Evolutionary conservation across 1,139 yeast species (phyloP).

Genomic region (Sugiyamaella sp.): DNA sequence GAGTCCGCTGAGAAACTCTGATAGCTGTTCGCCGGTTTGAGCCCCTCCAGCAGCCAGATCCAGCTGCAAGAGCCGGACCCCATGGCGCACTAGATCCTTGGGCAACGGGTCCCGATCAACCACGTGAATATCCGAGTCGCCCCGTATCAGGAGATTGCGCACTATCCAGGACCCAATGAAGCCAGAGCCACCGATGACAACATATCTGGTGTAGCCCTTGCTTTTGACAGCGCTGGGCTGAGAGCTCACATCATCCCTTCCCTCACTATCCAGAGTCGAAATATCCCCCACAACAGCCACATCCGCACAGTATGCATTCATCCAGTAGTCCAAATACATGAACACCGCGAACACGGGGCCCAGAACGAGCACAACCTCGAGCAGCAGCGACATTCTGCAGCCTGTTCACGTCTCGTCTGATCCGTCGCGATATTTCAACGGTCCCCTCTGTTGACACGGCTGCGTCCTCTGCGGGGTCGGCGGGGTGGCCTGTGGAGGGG

Average conservation of each 20-base stretch:
- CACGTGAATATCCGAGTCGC: constrained; percentile 31
- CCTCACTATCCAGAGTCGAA: neutral
- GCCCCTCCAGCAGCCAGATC: constrained; percentile 24
- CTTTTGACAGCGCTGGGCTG: neutral
- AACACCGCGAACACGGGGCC: constrained; percentile 10
- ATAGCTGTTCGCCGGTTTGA: constrained; percentile 20
- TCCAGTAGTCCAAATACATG: constrained; percentile 10
- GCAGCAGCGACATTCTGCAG: constrained; percentile 7
- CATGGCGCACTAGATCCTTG: constrained; percentile 35
- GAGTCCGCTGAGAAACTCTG: constrained; percentile 14
- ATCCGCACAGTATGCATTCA: constrained; percentile 9
- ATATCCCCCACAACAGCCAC: neutral
- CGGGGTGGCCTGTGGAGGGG: too few relatives aligned
- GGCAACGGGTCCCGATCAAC: constrained; percentile 34
- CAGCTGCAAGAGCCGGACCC: constrained; percentile 28
- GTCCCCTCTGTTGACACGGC: neutral
- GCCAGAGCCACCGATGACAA: constrained; percentile 42
- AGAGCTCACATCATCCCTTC: neutral
- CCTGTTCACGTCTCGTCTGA: neutral
- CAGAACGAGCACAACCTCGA: constrained; percentile 10
- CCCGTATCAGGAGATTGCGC: constrained; percentile 37
- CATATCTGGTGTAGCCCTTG: constrained; percentile 26
- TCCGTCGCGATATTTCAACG: neutral
- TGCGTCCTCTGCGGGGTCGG: too few relatives aligned
- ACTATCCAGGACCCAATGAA: constrained; percentile 42